phyloP scores from a whole-genome alignment of 257 asterid genomes.

The Mitragyna speciosa region DNA sequence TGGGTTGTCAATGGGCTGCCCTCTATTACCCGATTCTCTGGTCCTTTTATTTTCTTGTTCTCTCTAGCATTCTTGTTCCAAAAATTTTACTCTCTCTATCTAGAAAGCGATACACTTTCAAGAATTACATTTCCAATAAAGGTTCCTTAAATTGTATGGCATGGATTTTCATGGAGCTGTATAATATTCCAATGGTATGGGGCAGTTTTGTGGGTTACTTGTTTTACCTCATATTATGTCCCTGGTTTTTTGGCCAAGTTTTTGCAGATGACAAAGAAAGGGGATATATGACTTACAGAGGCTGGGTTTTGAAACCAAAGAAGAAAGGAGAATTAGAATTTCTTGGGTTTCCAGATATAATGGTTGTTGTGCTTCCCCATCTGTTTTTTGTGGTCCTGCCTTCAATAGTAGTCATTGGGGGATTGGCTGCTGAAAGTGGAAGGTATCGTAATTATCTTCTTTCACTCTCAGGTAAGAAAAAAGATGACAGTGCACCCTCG shows the following conservation, averaged over 20 bases:
- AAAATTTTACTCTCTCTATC: slow-evolving; percentile 43
- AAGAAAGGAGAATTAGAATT: slow-evolving; percentile 37
- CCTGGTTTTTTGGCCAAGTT: slow-evolving; percentile 83
- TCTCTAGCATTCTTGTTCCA: slow-evolving; percentile 59
- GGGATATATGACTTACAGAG: slow-evolving; percentile 83
- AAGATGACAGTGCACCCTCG: slow-evolving; percentile 46
- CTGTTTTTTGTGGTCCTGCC: slow-evolving; percentile 73
- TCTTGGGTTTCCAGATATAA: slow-evolving; percentile 83
- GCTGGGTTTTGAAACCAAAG: slow-evolving; percentile 57
- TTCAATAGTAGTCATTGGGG: slow-evolving; percentile 37
- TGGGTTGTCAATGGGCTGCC: slow-evolving; percentile 95
- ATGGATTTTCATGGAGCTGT: slow-evolving; percentile 61
- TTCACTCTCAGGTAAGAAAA: slow-evolving; percentile 74
- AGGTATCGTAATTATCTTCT: slow-evolving; percentile 50
- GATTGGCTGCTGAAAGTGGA: slow-evolving; percentile 69
- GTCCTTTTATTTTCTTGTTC: slow-evolving; percentile 42
- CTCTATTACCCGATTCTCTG: slow-evolving; percentile 71
- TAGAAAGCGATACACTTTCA: slow-evolving; percentile 47
- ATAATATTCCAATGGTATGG: slow-evolving; percentile 51
- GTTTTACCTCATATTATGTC: slow-evolving; percentile 74
- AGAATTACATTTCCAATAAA: slow-evolving; percentile 45
- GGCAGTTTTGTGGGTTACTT: slow-evolving; percentile 49
- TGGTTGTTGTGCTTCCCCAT: slow-evolving; percentile 89
- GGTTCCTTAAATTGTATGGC: slow-evolving; percentile 39
- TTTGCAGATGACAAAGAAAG: slow-evolving; percentile 46